Conservation (phyloP, 768 basidiomycete genomes). For the Xanthoconium purpureum region DNA sequence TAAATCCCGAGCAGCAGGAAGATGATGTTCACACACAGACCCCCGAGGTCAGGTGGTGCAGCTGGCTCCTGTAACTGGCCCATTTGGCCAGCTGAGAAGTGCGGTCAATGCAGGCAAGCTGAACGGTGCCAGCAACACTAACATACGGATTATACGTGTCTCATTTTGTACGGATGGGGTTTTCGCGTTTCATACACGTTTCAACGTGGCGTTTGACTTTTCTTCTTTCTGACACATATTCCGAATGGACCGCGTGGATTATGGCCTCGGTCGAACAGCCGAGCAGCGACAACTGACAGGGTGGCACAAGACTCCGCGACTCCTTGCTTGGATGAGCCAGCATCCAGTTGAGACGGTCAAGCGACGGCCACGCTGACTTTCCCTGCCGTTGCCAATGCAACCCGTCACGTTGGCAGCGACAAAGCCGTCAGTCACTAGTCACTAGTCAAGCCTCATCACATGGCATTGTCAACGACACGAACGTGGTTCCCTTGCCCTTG, state of each 20-base stretch:
- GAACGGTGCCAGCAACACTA: too few relatives aligned
- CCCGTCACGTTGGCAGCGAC: too few relatives aligned
- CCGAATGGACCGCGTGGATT: background rate
- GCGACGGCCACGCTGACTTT: too few relatives aligned
- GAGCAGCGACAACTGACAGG: background rate
- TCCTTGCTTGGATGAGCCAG: too few relatives aligned
- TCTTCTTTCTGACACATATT: background rate
- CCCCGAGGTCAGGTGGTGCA: background rate
- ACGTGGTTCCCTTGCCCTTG: too few relatives aligned
- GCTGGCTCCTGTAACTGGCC: background rate
- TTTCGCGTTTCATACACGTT: background rate
- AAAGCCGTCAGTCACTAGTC: too few relatives aligned
- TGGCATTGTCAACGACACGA: too few relatives aligned
- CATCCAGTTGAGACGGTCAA: too few relatives aligned
- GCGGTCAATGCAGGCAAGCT: background rate
- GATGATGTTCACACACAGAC: background rate
- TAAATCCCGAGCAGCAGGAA: conserved; percentile 19
- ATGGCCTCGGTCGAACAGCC: background rate
- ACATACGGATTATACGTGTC: background rate
- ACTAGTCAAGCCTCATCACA: too few relatives aligned
- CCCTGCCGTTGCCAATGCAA: too few relatives aligned
- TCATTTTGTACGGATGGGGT: background rate
- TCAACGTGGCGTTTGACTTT: background rate
- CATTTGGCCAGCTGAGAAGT: background rate
- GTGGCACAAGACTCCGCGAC: background rate